A percentile compares a stretch with the other conserved stretches of the same genome.
These are phyloP conservation scores for Hydnum rufescens DNA, from an alignment of 768 basidiomycete species.

Conservation along the genomic window DNA sequence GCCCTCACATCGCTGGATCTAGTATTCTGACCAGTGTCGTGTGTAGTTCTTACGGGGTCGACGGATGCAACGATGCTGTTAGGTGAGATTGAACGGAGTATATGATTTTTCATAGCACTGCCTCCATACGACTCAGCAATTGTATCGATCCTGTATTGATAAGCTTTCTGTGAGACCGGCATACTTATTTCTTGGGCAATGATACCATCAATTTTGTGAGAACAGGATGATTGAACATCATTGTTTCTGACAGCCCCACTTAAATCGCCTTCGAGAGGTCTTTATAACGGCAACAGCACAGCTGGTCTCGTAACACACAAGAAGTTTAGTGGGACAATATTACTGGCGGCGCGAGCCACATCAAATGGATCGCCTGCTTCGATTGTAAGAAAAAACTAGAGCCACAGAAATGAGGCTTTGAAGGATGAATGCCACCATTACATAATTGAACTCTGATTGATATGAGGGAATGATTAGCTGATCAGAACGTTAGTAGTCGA, in stretches of 20 bases:
- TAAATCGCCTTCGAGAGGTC: too few relatives aligned
- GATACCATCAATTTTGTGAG: not conserved
- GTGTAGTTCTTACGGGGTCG: constrained; percentile 68
- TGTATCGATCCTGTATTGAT: too few relatives aligned
- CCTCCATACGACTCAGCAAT: too few relatives aligned
- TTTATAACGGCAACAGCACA: too few relatives aligned
- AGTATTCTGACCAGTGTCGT: not conserved
- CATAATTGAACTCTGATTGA: too few relatives aligned
- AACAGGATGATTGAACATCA: not conserved
- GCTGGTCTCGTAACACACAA: not conserved
- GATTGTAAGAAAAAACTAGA: not conserved
- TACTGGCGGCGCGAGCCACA: not conserved
- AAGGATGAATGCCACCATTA: too few relatives aligned
- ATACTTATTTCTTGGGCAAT: too few relatives aligned
- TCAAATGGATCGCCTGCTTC: not conserved
- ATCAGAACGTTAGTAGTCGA: too few relatives aligned
- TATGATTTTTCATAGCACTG: too few relatives aligned
- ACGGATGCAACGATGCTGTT: constrained; percentile 86
- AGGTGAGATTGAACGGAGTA: constrained; percentile 53
- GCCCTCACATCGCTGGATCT: constrained; percentile 2
- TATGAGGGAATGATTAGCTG: too few relatives aligned
- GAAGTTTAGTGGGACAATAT: not conserved
- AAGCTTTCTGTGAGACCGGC: too few relatives aligned
- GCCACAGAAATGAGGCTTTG: not conserved
- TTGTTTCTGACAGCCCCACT: not conserved